Evolutionary conservation across 2,329 filamentous ascomycete species (phyloP), one percentile per base, ranked within the genome.

Genomic region (Talaromyces sp.): DNA sequence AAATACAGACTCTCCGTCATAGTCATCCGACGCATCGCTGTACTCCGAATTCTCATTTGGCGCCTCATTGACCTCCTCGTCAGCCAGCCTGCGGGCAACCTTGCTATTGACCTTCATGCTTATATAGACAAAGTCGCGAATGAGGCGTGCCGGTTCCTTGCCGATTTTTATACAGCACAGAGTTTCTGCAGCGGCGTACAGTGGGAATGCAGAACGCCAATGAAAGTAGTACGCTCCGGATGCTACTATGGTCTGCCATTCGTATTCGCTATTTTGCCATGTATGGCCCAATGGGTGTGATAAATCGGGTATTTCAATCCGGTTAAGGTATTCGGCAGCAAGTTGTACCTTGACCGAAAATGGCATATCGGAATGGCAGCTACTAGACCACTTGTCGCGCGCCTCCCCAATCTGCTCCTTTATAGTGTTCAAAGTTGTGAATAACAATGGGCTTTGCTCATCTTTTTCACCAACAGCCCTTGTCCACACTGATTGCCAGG

Each of bases 181-280:
- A 7, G 59, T 61, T 31, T 75, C 73, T 0, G 73, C 71, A 43
- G 73, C 72, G 1, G 72, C 71, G 38, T 72, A 70, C 10, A 73
- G 65, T 4, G 65, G 65, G 55, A 73, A 71, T 5, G 60, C 66
- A 2, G 65, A 66, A 1, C 56, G 58, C 13, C 64, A 66, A 24
- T 61, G 52, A 46, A 58, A 61, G 13, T 64, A 57, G 62, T 80
- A 77, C 1, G 71, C 64, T 29, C 69, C 75, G 1, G 77, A 78
- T 2, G 78, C 77, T 46, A 78, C 64, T 4, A 80, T 38, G 4
- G 64, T 64, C 8, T 65, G 64, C 71, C 72, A 77, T 51, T 73
- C 71, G 21, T 65, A 55, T 0, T 55, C 64, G 50, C 68, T 70
- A 57, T 71, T 68, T 54, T 65, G 67, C 75, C 75, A 78, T 8